Evolutionary conservation across 768 basidiomycete genomes (phyloP).

Genomic region (Stropharia rugosoannulata): DNA sequence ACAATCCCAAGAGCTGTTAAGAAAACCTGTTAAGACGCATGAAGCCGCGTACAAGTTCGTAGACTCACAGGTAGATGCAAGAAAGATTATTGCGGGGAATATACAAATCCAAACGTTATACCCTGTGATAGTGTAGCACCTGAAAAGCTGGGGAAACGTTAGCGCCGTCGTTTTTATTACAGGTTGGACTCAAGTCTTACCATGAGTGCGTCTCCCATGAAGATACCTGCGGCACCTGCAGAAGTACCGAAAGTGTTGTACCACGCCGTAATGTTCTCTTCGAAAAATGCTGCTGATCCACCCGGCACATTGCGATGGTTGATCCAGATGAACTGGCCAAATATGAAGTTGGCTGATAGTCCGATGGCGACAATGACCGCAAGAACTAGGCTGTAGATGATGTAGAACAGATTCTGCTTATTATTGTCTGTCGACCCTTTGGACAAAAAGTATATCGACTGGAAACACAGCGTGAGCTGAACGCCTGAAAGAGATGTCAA

Average conservation of each 20-base stretch:
- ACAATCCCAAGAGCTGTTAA: background rate
- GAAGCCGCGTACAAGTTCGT: too few species aligned
- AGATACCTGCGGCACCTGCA: background rate
- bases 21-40: background rate
- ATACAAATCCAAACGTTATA: background rate
- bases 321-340: conserved; percentile 9
- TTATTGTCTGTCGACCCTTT: background rate
- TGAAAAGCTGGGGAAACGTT: background rate
- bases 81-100: conserved; percentile 2
- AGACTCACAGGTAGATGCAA: conserved; percentile 5
- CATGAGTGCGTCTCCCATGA: conserved; percentile 7
- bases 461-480: conserved; percentile 5
- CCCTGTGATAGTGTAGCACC: conserved; percentile 5
- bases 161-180: background rate
- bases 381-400: conserved; percentile 6
- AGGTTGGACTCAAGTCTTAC: background rate
- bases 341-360: conserved; percentile 1
- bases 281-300: conserved; percentile 5
- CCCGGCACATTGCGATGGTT: conserved; percentile 3
- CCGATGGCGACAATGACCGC: background rate
- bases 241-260: conserved; percentile 7
- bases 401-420: background rate
- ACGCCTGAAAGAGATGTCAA: background rate
- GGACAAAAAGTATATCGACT: conserved; percentile 2
- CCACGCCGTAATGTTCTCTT: conserved; percentile 3